Base-by-base conservation (phyloP, 805 yeast species). In the Candida loeiensis region DNA sequence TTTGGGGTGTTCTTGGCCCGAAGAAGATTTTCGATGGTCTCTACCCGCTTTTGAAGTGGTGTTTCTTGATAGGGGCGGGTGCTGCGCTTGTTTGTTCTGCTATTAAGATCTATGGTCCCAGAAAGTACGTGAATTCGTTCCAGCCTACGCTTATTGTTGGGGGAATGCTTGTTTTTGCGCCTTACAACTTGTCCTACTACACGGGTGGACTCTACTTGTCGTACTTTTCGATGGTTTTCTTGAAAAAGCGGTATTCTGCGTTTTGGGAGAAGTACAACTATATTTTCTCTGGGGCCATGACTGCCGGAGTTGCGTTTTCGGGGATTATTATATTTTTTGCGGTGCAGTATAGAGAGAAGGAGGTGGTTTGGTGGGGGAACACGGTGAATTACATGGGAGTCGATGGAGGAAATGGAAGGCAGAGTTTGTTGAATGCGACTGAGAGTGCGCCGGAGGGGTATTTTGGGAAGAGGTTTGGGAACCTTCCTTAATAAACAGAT, bases 1-100 rank as follows among this genome's bases (percentile, higher is more conserved):
- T 79, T 36, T 82, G 86, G 86, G 87, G 86, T 39, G 72, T 60
- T 53, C 71, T 82, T 43, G 56, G 56, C 15, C 57, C 55, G 3
- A 58, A 56, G 51, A 61, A 53, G 40, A 63, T 61, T 4, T 63
- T 63, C 40, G 46, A 45, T 13, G 61, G 61, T n/a, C 45, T 62
- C 18, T 63, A 64, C 43, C 69, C 67, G n/a, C 39, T 60, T 17
- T 53, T 64, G 48, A 54, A 57, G 45, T 63, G 48, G 44, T 61
- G 64, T 27, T 61, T 64, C 53, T 51, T 63, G 44, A 56, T 64
- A 32, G 70, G 69, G 9, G 49, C 54, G 31, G 49, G 61, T 30
- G 43, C 55, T 13, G 61, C 55, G 6, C 41, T 59, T 31, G 51
- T 58, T 15, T 46, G 49, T 29, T 35, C 47, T 33, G 41, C 41